These are phyloP conservation scores for Jacaranda copaia DNA, from an alignment of 257 asterid genomes.

Conservation along the genomic window DNA sequence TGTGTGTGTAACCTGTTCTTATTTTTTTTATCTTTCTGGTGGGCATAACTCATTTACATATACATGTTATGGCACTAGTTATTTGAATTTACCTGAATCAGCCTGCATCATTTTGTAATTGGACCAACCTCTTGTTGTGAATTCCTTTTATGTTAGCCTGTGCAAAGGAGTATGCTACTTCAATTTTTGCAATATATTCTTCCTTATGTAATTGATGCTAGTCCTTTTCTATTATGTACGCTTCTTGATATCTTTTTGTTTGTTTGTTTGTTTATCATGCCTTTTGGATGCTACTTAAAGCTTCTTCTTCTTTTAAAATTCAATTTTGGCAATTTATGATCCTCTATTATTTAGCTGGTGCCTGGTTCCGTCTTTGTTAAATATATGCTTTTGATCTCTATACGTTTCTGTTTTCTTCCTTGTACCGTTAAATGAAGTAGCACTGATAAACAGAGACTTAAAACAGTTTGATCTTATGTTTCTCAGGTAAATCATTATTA, in stretches of 20 bases:
- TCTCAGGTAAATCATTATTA: conserved; percentile 79
- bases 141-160: neutral
- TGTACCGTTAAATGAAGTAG: neutral
- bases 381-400: neutral
- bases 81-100: neutral
- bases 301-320: too few relatives aligned
- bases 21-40: neutral
- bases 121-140: neutral
- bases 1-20: neutral
- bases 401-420: neutral
- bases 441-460: conserved; percentile 21
- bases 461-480: neutral
- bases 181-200: neutral
- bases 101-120: neutral
- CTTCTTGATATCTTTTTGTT: neutral
- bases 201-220: neutral
- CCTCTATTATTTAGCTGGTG: neutral
- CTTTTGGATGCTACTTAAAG: neutral
- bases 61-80: neutral
- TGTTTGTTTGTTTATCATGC: neutral
- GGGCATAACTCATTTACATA: neutral
- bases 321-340: neutral
- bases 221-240: neutral
- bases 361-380: neutral
- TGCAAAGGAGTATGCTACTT: neutral